Percentiles rank a stretch among this genome's conserved stretches.
Conservation (phyloP, 305 asterid genomes). For the Stenogyne calaminthoides region DNA sequence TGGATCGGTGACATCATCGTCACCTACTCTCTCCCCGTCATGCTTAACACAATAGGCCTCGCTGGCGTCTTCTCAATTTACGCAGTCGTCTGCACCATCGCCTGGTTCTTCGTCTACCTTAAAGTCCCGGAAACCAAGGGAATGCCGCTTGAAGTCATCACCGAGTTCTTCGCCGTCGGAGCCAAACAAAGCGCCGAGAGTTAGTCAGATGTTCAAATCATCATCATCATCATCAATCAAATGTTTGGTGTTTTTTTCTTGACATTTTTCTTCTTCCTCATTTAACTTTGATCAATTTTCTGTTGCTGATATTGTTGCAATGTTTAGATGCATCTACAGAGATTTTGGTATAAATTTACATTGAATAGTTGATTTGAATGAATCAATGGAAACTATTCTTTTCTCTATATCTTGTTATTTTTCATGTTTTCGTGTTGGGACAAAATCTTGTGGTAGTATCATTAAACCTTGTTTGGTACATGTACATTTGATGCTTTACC, state of each 20-base stretch:
- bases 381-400: conserved; percentile 11
- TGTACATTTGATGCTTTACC: not conserved
- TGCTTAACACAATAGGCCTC: conserved; percentile 81
- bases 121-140: conserved; percentile 98
- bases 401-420: not conserved
- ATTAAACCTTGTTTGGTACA: not conserved
- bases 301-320: conserved; percentile 16
- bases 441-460: not conserved
- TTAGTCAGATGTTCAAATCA: not conserved
- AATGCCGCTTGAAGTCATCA: conserved; percentile 97
- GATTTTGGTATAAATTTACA: conserved; percentile 25
- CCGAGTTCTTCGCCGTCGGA: conserved; percentile 93
- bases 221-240: conserved; percentile 8
- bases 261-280: not conserved
- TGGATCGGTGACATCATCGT: conserved; percentile 92
- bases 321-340: conserved; percentile 29
- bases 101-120: conserved; percentile 87
- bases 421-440: not conserved
- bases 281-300: not conserved
- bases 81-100: conserved; percentile 64
- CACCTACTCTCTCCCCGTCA: conserved; percentile 76
- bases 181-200: conserved; percentile 59
- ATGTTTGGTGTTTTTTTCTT: not conserved
- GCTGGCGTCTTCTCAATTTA: conserved; percentile 90
- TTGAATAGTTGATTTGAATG: conserved; percentile 9